A percentile compares a stretch with the other conserved stretches of the same genome.
These are phyloP conservation scores for Salix arbutifolia DNA, from an alignment of 345 rosid species.

Conservation along the genomic window DNA sequence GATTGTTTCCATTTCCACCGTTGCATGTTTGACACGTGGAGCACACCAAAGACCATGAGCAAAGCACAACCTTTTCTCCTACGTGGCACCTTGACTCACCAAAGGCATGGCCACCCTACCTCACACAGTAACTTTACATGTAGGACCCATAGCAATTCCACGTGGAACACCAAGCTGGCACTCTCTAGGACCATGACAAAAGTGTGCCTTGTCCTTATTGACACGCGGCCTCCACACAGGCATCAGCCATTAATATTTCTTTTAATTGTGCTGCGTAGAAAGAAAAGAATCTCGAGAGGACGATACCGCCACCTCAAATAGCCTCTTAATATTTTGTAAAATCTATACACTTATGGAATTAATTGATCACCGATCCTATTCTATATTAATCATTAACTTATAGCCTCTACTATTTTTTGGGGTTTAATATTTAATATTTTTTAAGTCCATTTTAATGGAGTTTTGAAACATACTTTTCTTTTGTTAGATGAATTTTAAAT, in stretches of 20 bases:
- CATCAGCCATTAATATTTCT: not conserved
- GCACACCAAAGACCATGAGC: not conserved
- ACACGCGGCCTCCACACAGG: conserved; percentile 45
- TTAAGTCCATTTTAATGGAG: no score
- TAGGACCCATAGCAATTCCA: conserved; percentile 14
- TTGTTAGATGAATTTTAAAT: no score
- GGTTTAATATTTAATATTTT: no score
- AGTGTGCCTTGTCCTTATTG: conserved; percentile 41
- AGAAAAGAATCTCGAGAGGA: no score
- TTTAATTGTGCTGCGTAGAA: no score
- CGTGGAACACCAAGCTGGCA: conserved; percentile 23
- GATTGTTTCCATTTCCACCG: not conserved
- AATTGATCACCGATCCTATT: not conserved
- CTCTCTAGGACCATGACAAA: not conserved
- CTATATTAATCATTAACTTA: not conserved
- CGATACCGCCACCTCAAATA: no score
- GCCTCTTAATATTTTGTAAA: no score
- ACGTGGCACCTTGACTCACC: not conserved
- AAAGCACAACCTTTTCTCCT: conserved; percentile 4
- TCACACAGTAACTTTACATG: not conserved
- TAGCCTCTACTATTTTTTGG: no score
- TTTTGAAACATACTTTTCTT: no score
- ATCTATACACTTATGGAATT: no score
- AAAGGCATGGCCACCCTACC: not conserved
- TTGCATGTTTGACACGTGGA: not conserved